Evolutionary conservation across 345 rosid species (phyloP).

Genomic region (Clarkia xantiana): DNA sequence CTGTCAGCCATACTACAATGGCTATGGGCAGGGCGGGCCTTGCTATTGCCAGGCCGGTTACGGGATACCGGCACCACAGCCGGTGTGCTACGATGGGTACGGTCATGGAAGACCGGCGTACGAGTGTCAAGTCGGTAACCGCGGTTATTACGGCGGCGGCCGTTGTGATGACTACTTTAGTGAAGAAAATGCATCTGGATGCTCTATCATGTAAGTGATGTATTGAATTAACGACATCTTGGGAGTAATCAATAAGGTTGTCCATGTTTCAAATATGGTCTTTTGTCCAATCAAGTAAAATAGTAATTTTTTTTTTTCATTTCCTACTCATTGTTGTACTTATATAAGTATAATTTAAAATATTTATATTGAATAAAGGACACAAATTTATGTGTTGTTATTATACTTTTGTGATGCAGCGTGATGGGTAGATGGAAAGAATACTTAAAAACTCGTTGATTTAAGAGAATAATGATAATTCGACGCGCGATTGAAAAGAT

Average conservation of each 20-base stretch:
- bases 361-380: too few relatives aligned
- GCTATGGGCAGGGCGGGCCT: background rate
- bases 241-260: background rate
- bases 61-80: background rate
- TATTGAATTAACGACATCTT: background rate
- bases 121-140: constrained; percentile 20
- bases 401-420: too few relatives aligned
- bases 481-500: too few relatives aligned
- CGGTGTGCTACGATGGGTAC: constrained; percentile 5
- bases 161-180: constrained; percentile 17
- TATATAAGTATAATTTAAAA: too few relatives aligned
- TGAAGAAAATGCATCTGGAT: constrained; percentile 41
- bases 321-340: too few relatives aligned
- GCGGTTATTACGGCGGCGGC: constrained; percentile 12
- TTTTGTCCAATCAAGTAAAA: background rate
- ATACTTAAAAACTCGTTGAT: too few relatives aligned
- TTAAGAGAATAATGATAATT: too few relatives aligned
- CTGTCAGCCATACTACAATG: background rate
- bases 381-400: too few relatives aligned
- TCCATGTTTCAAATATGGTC: background rate
- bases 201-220: constrained; percentile 45
- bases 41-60: background rate
- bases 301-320: too few relatives aligned
- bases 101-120: constrained; percentile 1
- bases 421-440: too few relatives aligned